These are phyloP conservation scores for Fusarium gaditjirri DNA, from an alignment of 2,329 filamentous ascomycete species.

Conservation along the genomic window DNA sequence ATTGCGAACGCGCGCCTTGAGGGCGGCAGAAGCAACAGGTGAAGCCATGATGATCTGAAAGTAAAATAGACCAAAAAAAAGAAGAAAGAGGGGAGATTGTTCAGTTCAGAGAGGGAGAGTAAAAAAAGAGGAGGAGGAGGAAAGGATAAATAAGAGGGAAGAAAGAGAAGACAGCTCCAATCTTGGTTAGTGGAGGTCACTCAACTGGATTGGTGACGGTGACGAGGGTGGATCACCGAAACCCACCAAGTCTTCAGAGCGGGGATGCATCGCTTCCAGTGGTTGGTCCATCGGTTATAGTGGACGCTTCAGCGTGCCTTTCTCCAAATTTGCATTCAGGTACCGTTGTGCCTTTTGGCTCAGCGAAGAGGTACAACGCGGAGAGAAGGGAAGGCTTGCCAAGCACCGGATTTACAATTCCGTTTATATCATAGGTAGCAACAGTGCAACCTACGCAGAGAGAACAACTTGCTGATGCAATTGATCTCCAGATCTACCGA, in stretches of 20 bases:
- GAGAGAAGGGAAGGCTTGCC: constrained; percentile 2
- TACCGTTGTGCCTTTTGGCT: constrained; percentile 7
- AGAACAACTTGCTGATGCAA: neutral
- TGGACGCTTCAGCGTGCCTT: constrained; percentile 11
- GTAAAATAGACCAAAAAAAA: constrained; percentile 22
- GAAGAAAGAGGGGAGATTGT: constrained; percentile 38
- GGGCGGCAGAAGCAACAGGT: constrained; percentile 72
- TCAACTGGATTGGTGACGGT: constrained; percentile 15
- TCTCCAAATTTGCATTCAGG: constrained; percentile 29
- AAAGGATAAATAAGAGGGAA: constrained; percentile 28
- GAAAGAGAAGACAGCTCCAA: constrained; percentile 28
- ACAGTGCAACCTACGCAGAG: no score
- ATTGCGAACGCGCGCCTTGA: constrained; percentile 79
- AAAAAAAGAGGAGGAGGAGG: neutral
- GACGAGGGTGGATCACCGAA: constrained; percentile 40
- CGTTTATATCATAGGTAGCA: neutral
- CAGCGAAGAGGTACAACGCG: neutral
- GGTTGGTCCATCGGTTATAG: constrained; percentile 19
- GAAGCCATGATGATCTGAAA: constrained; percentile 55
- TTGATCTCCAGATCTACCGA: constrained; percentile 21
- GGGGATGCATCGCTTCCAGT: constrained; percentile 20
- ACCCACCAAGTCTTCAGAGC: constrained; percentile 10
- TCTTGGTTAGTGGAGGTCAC: constrained; percentile 19
- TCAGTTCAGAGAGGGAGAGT: constrained; percentile 5
- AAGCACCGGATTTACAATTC: constrained; percentile 13